Percentiles rank a stretch among this genome's conserved stretches.
phyloP scores from a whole-genome alignment of 257 asterid genomes.

The Nicotiana paniculata region DNA sequence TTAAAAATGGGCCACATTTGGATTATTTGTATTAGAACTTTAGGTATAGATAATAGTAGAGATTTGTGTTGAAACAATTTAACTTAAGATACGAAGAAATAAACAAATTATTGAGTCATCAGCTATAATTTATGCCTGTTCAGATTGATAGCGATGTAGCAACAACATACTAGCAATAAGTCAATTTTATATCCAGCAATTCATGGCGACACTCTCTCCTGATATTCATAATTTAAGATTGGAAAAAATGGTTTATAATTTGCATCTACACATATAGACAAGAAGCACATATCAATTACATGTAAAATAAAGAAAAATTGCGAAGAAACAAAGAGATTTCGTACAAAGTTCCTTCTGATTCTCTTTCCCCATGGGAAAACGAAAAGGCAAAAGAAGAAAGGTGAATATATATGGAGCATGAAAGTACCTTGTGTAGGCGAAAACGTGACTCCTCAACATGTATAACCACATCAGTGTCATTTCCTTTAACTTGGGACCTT shows the following conservation, averaged over 20 bases:
- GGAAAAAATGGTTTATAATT: not conserved
- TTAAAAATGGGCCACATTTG: not conserved
- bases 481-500: slow-evolving; percentile 36
- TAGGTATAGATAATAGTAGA: not conserved
- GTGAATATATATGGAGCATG: not conserved
- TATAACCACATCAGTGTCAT: slow-evolving; percentile 60
- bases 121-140: not conserved
- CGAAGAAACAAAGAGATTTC: not conserved
- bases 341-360: not conserved
- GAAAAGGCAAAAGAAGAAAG: not conserved
- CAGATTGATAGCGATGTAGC: not conserved
- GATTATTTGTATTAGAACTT: not conserved
- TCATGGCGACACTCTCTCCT: not conserved
- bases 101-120: not conserved
- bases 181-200: not conserved
- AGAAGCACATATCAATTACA: not conserved
- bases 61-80: not conserved
- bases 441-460: slow-evolving; percentile 46
- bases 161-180: not conserved
- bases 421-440: slow-evolving; percentile 56
- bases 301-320: not conserved
- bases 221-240: not conserved
- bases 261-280: not conserved
- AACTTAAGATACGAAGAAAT: not conserved
- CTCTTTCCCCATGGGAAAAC: not conserved